Evolutionary conservation across 495 filamentous ascomycete genomes (phyloP).

Genomic region (Podospora bellae-mahoneyi): DNA sequence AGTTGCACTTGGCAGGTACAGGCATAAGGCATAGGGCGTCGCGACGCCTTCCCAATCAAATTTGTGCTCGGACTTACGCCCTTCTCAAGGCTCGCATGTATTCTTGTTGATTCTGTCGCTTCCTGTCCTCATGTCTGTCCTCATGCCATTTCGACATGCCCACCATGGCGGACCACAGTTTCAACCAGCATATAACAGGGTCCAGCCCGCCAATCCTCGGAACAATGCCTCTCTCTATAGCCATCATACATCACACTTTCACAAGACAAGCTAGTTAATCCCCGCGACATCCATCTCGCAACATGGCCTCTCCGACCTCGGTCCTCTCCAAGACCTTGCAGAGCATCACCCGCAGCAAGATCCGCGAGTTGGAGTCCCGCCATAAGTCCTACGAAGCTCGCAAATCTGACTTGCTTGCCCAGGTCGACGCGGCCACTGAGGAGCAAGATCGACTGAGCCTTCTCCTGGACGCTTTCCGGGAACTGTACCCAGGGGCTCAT

Average conservation of each 20-base stretch:
- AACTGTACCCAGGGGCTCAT: constrained; percentile 30
- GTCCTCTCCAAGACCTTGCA: constrained; percentile 58
- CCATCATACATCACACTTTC: background rate
- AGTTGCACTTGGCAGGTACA: background rate
- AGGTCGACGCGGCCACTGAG: constrained; percentile 30
- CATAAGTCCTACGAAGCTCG: constrained; percentile 49
- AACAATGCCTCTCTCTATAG: background rate
- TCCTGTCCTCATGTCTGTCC: too few relatives aligned
- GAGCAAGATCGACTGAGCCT: constrained; percentile 34
- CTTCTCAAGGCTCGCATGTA: too few relatives aligned
- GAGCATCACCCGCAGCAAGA: constrained; percentile 63
- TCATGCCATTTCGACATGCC: background rate
- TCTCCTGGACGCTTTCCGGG: constrained; percentile 42
- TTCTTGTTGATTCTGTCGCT: background rate
- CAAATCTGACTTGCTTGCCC: constrained; percentile 37
- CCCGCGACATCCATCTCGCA: background rate
- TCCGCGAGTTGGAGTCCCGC: constrained; percentile 59
- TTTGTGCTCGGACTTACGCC: too few relatives aligned
- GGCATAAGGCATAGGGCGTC: background rate
- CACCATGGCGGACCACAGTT: background rate
- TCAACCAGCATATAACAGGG: background rate
- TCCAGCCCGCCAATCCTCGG: background rate
- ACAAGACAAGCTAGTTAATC: background rate
- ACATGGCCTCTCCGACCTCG: constrained; percentile 35
- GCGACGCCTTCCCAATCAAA: too few relatives aligned